These are phyloP conservation scores for Uncinocarpus reesii DNA, from an alignment of 2,329 filamentous ascomycete species.

Conservation along the genomic window DNA sequence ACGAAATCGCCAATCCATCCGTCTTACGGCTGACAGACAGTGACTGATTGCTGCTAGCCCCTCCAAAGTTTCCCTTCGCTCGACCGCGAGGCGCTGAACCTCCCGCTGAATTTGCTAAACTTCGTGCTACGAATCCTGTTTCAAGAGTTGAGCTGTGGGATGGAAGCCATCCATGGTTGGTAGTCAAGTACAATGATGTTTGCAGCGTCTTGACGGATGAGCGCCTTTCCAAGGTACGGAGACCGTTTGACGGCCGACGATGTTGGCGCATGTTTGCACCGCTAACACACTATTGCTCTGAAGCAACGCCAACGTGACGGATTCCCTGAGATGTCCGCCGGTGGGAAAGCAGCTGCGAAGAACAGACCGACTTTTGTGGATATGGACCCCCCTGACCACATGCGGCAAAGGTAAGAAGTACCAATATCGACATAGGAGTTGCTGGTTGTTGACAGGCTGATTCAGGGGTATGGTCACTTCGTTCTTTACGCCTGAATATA, in stretches of 20 bases:
- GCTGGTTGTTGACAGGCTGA: too few relatives aligned
- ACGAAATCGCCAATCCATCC: constrained; percentile 22
- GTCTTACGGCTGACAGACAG: background rate
- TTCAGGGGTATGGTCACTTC: constrained; percentile 41
- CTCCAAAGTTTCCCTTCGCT: constrained; percentile 32
- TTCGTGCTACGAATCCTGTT: constrained; percentile 38
- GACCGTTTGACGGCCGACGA: background rate
- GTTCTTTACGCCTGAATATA: constrained; percentile 33
- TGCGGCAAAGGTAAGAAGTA: constrained; percentile 33
- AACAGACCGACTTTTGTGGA: constrained; percentile 44
- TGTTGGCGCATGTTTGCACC: background rate
- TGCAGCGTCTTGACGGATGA: constrained; percentile 37
- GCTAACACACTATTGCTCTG: background rate
- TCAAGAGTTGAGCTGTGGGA: constrained; percentile 41
- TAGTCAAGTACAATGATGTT: constrained; percentile 42
- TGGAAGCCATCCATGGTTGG: constrained; percentile 40
- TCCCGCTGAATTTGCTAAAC: constrained; percentile 37
- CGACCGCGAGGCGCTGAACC: constrained; percentile 34
- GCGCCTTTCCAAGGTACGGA: constrained; percentile 38
- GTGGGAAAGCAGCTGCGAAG: constrained; percentile 42
- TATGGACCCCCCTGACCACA: constrained; percentile 43
- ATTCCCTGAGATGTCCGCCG: constrained; percentile 41
- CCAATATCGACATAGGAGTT: too few relatives aligned
- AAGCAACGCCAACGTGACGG: constrained; percentile 36
- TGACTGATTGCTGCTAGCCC: constrained; percentile 1